Evolutionary conservation across 148 eudicot species (phyloP).

Genomic region (Silene latifolia): DNA sequence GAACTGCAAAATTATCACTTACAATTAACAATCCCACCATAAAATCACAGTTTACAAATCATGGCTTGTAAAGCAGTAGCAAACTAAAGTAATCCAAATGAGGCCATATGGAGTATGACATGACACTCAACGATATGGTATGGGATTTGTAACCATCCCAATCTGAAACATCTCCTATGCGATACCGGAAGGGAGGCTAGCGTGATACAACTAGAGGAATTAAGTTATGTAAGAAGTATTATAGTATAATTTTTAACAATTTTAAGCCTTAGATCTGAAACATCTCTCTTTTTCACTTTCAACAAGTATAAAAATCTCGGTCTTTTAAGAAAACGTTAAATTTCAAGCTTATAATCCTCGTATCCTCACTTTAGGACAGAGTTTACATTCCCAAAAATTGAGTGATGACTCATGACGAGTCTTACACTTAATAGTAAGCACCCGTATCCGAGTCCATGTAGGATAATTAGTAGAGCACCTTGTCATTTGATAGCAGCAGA

Average conservation of each 20-base stretch:
- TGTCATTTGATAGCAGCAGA: conserved; percentile 53
- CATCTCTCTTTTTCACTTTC: background rate
- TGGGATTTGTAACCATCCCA: background rate
- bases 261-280: too few relatives aligned
- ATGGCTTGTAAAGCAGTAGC: too few relatives aligned
- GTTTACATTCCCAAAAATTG: background rate
- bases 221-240: too few relatives aligned
- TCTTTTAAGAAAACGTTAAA: too few relatives aligned
- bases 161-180: background rate
- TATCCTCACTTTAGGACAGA: background rate
- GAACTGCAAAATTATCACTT: conserved; percentile 45
- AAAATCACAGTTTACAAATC: conserved; percentile 1
- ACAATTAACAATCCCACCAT: background rate
- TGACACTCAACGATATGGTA: background rate
- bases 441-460: too few relatives aligned
- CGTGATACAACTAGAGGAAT: background rate
- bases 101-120: background rate
- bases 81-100: too few relatives aligned
- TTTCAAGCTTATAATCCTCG: background rate
- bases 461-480: conserved; percentile 35
- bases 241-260: too few relatives aligned
- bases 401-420: background rate
- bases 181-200: background rate
- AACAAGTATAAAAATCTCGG: too few relatives aligned
- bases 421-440: background rate